Percentiles rank a stretch among this genome's conserved stretches.
Evolutionary conservation across 1,139 yeast species (phyloP).

Genomic region (Lodderomyces beijingensis): DNA sequence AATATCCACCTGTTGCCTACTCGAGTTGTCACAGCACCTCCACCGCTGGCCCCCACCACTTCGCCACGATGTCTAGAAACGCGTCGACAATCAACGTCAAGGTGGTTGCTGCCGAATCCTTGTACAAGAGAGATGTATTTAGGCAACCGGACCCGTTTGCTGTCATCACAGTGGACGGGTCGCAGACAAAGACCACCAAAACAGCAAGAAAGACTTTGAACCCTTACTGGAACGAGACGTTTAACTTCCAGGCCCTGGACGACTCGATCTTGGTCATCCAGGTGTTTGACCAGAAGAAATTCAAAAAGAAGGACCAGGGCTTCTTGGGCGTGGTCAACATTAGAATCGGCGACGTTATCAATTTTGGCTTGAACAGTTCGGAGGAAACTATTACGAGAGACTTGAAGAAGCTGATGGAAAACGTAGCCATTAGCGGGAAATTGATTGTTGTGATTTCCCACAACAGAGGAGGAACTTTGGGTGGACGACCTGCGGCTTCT

Average conservation of each 20-base stretch:
- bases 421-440: slow-evolving; percentile 87
- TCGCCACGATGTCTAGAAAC: slow-evolving; percentile 8
- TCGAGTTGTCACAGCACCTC: too few relatives aligned
- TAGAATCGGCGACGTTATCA: slow-evolving; percentile 84
- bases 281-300: slow-evolving; percentile 94
- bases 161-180: slow-evolving; percentile 93
- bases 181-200: slow-evolving; percentile 90
- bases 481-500: slow-evolving; percentile 7
- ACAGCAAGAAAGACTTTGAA: slow-evolving; percentile 91
- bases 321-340: slow-evolving; percentile 94
- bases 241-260: slow-evolving; percentile 72
- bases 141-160: slow-evolving; percentile 98
- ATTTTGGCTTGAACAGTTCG: slow-evolving; percentile 51
- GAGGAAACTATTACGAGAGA: slow-evolving; percentile 93
- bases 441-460: slow-evolving; percentile 72
- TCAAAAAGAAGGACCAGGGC: slow-evolving; percentile 98
- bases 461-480: slow-evolving; percentile 8
- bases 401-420: slow-evolving; percentile 86
- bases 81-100: slow-evolving; percentile 53
- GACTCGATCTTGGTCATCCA: slow-evolving; percentile 88
- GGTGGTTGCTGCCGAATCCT: slow-evolving; percentile 93
- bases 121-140: slow-evolving; percentile 91
- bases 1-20: too few relatives aligned
- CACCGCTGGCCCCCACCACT: too few relatives aligned
- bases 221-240: slow-evolving; percentile 97